Base-by-base conservation (phyloP, 1,284 basidiomycete genomes). In the Peniophora sp. region DNA sequence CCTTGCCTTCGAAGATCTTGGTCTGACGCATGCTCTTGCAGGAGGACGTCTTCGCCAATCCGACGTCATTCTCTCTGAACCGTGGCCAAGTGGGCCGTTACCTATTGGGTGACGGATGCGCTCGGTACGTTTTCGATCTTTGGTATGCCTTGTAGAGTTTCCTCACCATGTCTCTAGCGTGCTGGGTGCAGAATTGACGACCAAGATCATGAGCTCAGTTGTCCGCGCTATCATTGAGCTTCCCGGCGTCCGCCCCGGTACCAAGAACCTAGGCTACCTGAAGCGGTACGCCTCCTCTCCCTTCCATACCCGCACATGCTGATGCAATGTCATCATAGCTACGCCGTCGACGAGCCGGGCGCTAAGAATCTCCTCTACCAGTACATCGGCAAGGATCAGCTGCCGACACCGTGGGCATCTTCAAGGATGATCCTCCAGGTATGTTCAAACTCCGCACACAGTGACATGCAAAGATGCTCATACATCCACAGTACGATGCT, bases 31-130 rank as follows among this genome's bases (percentile, higher is more conserved):
- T n/a, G 11, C 14, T 11, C 3, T 43, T 17, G 2, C 52, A 66
- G 63, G 27, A 55, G 36, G 53, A 61, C 14, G 62, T 55, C 14
- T 64, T 66, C 57, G 45, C 37, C 27, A 34, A 50, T 3, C 17
- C 42, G n/a, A 24, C 15, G 23, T 5, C 27, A 24, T 17, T 34
- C 11, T 23, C 24, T 46, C 14, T 39, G 14, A 22, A 46, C 22
- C 27, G 9, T 22, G 32, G 12, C 34, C 47, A 41, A 9, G 17
- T 48, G n/a, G 47, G 3, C 23, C 35, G 32, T 6, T 24, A 24
- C 24, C 39, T 34, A 36, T 23, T 49, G 17, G 50, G 24, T 24
- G 44, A 37, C 18, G 24, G 45, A 22, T 23, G 45, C 5, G 47
- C 23, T 9, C 42, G 32, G 32, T 52, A 15, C 27, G 20, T 32